Percentiles rank a stretch among this genome's conserved stretches.
Evolutionary conservation across 306 rosid genomes (phyloP).

Genomic region (Pterocarpus macrocarpus): DNA sequence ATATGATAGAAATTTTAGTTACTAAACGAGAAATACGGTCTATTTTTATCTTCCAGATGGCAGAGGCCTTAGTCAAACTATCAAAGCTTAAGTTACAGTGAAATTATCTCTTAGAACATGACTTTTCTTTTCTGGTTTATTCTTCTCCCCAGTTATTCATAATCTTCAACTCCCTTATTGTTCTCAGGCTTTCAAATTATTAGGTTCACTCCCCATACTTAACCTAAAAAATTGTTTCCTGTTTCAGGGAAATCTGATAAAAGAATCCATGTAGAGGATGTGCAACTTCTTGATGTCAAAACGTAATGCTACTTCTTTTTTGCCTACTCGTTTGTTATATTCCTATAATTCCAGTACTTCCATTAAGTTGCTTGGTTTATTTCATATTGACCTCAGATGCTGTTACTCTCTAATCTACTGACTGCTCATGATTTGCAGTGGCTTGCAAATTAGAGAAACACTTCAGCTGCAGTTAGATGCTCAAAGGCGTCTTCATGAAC

Average conservation of each 20-base stretch:
- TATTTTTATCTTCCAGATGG: no score
- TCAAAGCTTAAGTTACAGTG: no score
- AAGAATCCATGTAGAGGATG: conserved; percentile 50
- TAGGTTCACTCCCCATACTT: conserved; percentile 7
- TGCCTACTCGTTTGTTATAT: conserved; percentile 3
- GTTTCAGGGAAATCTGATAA: conserved; percentile 81
- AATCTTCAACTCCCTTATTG: no score
- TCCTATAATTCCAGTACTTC: conserved; percentile 1
- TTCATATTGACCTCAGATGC: conserved; percentile 17
- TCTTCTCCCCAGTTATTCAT: no score
- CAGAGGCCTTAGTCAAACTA: no score
- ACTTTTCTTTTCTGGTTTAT: no score
- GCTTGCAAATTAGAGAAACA: conserved; percentile 82
- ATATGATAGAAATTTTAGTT: conserved; percentile 15
- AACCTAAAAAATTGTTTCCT: conserved; percentile 26
- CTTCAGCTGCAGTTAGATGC: conserved; percentile 88
- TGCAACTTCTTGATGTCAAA: conserved; percentile 66
- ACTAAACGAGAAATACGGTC: no score
- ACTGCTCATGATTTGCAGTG: conserved; percentile 59
- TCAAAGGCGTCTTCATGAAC: conserved; percentile 92
- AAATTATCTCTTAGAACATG: no score
- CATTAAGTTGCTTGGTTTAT: conserved; percentile 6
- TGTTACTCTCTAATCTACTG: conserved; percentile 11
- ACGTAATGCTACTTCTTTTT: conserved; percentile 56
- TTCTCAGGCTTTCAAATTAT: background rate